Conservation (phyloP, 306 rosid species). For the Cyamopsis tetragonoloba region DNA sequence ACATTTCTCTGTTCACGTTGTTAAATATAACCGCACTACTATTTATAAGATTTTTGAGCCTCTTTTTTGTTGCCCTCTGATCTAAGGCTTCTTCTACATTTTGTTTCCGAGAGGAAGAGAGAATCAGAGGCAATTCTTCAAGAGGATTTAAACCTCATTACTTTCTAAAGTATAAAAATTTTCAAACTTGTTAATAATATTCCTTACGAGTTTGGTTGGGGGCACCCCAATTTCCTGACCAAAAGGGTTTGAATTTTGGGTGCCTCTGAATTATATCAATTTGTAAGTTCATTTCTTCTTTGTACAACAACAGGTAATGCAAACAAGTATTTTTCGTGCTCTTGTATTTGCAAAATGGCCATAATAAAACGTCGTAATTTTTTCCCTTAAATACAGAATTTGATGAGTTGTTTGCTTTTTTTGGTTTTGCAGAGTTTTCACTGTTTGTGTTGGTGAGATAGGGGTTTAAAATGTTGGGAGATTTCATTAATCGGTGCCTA, state of each 20-base stretch:
- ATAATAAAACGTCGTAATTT: neutral
- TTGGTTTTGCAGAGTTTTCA: slow-evolving; percentile 34
- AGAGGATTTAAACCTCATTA: slow-evolving; percentile 29
- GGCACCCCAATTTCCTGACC: slow-evolving; percentile 29
- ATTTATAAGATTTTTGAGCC: slow-evolving; percentile 1
- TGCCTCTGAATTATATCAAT: slow-evolving; percentile 31
- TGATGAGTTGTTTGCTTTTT: neutral
- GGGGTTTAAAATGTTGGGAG: slow-evolving; percentile 70
- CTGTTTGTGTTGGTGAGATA: slow-evolving; percentile 13
- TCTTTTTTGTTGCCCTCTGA: slow-evolving; percentile 39
- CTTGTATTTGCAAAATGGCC: neutral
- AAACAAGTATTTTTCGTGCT: neutral
- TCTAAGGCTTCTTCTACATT: slow-evolving; percentile 41
- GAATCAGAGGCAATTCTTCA: slow-evolving; percentile 40
- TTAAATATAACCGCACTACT: slow-evolving; percentile 15
- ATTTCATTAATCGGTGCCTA: slow-evolving; percentile 61
- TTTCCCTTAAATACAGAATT: neutral
- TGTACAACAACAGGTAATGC: slow-evolving; percentile 13
- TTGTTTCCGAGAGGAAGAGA: slow-evolving; percentile 27
- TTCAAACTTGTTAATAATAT: neutral
- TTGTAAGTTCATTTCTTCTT: neutral
- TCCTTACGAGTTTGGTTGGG: slow-evolving; percentile 16
- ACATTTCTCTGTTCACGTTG: neutral
- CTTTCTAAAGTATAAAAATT: slow-evolving; percentile 33
- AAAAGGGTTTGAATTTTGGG: slow-evolving; percentile 20